A percentile compares a stretch with the other conserved stretches of the same genome.
Evolutionary conservation across 106 monocot genomes (phyloP).

Genomic region (Platanthera zijinensis): DNA sequence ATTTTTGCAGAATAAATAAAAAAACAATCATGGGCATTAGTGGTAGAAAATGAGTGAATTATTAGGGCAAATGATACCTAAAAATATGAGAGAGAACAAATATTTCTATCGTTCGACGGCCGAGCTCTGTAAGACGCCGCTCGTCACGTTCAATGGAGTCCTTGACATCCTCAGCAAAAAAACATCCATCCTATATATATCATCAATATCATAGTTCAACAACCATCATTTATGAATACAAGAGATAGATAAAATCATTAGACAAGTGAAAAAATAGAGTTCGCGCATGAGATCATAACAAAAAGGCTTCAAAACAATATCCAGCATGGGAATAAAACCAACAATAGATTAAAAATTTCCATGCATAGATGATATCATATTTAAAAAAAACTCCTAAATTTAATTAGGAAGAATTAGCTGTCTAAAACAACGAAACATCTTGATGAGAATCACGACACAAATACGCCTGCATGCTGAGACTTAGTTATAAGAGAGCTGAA

Average conservation of each 20-base stretch:
- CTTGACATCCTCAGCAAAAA: conserved; percentile 65
- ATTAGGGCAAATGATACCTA: conserved; percentile 31
- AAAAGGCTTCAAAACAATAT: neutral
- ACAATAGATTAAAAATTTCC: neutral
- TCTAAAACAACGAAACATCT: no score
- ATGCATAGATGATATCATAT: no score
- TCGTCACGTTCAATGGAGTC: conserved; percentile 94
- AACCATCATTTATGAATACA: conserved; percentile 2
- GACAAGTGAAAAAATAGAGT: conserved; percentile 7
- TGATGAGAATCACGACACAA: no score
- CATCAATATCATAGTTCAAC: neutral
- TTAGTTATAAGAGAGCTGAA: no score
- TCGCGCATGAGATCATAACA: neutral
- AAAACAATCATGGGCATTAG: no score
- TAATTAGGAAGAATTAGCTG: no score
- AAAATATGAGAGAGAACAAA: conserved; percentile 88
- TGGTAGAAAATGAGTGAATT: no score
- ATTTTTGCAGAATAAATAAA: neutral
- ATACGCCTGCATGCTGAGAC: no score
- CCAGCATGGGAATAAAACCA: neutral
- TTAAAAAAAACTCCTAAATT: no score
- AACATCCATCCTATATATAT: conserved; percentile 57
- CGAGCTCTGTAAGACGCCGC: conserved; percentile 72
- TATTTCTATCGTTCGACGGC: conserved; percentile 74
- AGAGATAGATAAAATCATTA: neutral